Conservation (phyloP, 2,329 filamentous ascomycete species). For the Trichoderma afroharzianum region DNA sequence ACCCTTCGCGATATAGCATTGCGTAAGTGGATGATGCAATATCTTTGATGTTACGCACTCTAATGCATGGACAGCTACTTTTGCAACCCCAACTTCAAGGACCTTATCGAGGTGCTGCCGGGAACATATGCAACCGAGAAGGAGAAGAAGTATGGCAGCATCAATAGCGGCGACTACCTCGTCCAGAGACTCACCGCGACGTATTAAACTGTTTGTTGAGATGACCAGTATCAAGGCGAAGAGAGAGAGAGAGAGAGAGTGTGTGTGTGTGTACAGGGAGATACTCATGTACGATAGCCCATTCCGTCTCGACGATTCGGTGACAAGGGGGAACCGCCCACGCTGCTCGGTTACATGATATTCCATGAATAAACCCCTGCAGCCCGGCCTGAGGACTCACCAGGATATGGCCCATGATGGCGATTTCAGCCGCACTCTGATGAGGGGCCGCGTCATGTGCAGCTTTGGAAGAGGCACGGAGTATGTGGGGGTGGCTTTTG, state of each 20-base stretch:
- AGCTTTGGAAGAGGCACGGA: not conserved
- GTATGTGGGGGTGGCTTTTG: constrained; percentile 10
- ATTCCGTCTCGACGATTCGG: not conserved
- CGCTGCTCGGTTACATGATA: not conserved
- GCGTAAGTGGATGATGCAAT: constrained; percentile 51
- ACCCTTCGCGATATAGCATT: constrained; percentile 80
- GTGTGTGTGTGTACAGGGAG: not conserved
- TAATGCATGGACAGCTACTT: constrained; percentile 60
- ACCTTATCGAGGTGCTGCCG: constrained; percentile 74
- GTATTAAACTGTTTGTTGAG: constrained; percentile 35
- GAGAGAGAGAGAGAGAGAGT: too few species aligned
- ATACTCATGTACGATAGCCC: not conserved
- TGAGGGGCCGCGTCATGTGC: constrained; percentile 9
- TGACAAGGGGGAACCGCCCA: not conserved
- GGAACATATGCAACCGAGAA: constrained; percentile 63
- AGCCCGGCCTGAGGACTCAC: not conserved
- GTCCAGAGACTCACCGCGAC: constrained; percentile 75
- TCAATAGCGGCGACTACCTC: constrained; percentile 79
- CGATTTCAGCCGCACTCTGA: not conserved
- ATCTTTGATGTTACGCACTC: not conserved
- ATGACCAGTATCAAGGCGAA: not conserved
- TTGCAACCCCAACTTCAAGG: constrained; percentile 79
- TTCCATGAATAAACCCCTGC: not conserved
- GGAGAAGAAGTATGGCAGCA: constrained; percentile 74
- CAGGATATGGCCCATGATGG: not conserved